phyloP scores from a whole-genome alignment of 2,329 filamentous ascomycete genomes.

The Pseudogymnoascus sp. region DNA sequence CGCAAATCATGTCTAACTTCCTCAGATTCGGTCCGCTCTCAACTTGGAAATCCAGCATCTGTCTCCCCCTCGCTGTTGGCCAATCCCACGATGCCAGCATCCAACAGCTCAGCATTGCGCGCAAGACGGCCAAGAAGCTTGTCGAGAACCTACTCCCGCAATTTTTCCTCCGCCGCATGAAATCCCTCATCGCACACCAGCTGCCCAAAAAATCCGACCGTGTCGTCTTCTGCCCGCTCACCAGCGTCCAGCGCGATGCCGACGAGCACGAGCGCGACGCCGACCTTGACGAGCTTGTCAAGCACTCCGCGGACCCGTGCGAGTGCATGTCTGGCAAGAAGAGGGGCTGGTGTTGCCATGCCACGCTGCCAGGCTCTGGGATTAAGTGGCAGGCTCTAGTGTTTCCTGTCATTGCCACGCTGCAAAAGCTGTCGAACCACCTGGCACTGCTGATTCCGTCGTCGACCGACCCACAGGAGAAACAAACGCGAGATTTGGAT shows the following conservation, averaged over 20 bases:
- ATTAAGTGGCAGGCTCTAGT: constrained; percentile 60
- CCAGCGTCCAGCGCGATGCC: constrained; percentile 69
- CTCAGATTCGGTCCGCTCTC: constrained; percentile 50
- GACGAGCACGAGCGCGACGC: too few relatives aligned
- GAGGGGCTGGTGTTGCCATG: constrained; percentile 75
- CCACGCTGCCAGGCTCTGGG: constrained; percentile 40
- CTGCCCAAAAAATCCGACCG: constrained; percentile 90
- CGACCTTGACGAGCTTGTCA: constrained; percentile 65
- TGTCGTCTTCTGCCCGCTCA: constrained; percentile 91
- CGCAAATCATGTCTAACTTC: not conserved
- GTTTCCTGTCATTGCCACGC: constrained; percentile 73
- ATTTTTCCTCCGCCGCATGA: constrained; percentile 90
- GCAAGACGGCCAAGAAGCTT: constrained; percentile 76
- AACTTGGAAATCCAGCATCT: constrained; percentile 75
- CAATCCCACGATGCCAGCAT: constrained; percentile 89
- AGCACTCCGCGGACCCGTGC: constrained; percentile 60
- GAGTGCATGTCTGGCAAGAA: constrained; percentile 62
- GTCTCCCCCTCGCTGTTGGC: constrained; percentile 73
- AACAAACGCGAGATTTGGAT: constrained; percentile 70
- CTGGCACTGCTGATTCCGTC: constrained; percentile 78
- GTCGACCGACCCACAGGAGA: constrained; percentile 57
- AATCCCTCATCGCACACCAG: constrained; percentile 84
- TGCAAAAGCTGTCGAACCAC: constrained; percentile 90
- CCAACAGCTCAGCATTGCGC: constrained; percentile 71
- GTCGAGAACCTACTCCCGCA: constrained; percentile 80